Evolutionary conservation across 805 yeast genomes (phyloP).

Genomic region (Zygosaccharomyces pseudorouxii): DNA sequence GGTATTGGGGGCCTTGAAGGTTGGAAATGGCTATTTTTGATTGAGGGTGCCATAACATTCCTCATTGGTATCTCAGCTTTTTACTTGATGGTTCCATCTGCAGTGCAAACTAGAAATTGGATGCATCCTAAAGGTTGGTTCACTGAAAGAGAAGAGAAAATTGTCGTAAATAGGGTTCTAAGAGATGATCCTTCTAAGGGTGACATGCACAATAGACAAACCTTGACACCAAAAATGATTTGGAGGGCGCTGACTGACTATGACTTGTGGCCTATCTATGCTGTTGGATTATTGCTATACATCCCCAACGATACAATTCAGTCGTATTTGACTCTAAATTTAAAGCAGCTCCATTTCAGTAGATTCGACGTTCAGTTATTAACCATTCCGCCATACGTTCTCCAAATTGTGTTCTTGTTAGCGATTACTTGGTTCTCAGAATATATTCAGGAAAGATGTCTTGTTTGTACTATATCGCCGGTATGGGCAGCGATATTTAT

Average conservation of each 20-base stretch:
- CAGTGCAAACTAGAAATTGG: conserved; percentile 48
- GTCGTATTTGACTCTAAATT: conserved; percentile 45
- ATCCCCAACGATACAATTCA: conserved; percentile 36
- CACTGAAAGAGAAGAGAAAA: conserved; percentile 50
- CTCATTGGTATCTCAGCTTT: conserved; percentile 47
- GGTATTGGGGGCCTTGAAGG: conserved; percentile 45
- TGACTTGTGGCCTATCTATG: conserved; percentile 54
- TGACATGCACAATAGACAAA: conserved; percentile 59
- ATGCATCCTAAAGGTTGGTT: conserved; percentile 49
- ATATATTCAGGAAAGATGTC: conserved; percentile 30
- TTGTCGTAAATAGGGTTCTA: conserved; percentile 53
- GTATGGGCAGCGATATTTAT: conserved; percentile 36
- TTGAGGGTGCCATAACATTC: conserved; percentile 58
- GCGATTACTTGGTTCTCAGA: conserved; percentile 39
- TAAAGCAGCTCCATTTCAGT: conserved; percentile 46
- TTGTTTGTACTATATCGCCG: conserved; percentile 28
- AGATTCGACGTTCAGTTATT: conserved; percentile 49
- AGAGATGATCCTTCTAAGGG: conserved; percentile 67
- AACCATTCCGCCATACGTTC: conserved; percentile 45
- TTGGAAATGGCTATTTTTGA: conserved; percentile 64
- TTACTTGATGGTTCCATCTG: conserved; percentile 52
- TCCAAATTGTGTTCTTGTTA: conserved; percentile 38
- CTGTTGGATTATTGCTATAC: conserved; percentile 43
- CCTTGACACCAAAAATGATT: conserved; percentile 39
- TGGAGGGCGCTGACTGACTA: conserved; percentile 43